Conservation (phyloP, 176 grass and related monocot species). For the Oryza australiensis region DNA sequence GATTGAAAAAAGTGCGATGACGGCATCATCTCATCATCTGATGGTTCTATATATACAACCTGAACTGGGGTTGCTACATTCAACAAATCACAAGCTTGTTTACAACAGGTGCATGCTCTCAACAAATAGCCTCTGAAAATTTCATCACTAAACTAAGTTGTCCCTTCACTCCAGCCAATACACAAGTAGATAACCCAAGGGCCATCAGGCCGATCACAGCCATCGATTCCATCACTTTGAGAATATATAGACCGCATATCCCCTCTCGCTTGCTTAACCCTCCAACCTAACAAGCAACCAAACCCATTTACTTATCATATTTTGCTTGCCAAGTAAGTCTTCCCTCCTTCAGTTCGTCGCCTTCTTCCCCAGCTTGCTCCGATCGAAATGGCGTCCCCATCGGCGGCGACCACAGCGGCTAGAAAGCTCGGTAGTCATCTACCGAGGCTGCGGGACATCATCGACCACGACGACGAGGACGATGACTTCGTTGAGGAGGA, state of each 20-base stretch:
- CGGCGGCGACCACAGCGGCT: not conserved
- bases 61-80: not conserved
- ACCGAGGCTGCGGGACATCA: slow-evolving; percentile 40
- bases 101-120: no score
- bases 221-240: not conserved
- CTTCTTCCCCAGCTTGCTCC: not conserved
- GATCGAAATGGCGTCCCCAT: slow-evolving; percentile 38
- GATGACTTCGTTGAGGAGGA: slow-evolving; percentile 20
- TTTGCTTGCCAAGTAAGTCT: not conserved
- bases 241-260: not conserved
- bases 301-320: not conserved
- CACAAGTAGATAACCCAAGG: not conserved
- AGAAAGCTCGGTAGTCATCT: not conserved
- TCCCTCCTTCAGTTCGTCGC: not conserved
- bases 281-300: not conserved
- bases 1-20: not conserved
- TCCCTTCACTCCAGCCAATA: not conserved
- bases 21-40: not conserved
- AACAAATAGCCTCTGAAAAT: not conserved
- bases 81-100: not conserved
- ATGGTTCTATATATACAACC: not conserved
- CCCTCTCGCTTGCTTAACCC: not conserved
- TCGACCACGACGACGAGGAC: slow-evolving; percentile 31
- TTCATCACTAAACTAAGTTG: not conserved
- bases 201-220: not conserved